phyloP scores from a whole-genome alignment of 2,329 filamentous ascomycete genomes.

The Sphaerulina populicola region DNA sequence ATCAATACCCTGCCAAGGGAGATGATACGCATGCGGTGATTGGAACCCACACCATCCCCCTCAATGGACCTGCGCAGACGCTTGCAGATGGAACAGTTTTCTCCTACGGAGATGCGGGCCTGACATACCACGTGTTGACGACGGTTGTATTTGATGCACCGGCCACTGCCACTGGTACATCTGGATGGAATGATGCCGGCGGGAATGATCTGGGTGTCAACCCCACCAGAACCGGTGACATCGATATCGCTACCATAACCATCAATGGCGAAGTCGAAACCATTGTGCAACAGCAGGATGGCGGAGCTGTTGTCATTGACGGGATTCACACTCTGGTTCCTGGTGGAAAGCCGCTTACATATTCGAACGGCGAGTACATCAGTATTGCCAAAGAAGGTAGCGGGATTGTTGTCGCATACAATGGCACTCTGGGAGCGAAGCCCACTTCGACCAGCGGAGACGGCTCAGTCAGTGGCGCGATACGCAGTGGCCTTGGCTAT shows the following conservation, averaged over 20 bases:
- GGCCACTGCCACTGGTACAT: neutral
- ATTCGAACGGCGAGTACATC: conserved; percentile 13
- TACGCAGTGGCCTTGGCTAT: conserved; percentile 2
- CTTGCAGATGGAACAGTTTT: conserved; percentile 15
- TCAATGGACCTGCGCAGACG: conserved; percentile 15
- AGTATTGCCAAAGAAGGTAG: conserved; percentile 14
- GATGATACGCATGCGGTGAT: conserved; percentile 12
- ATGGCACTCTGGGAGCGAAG: conserved; percentile 3
- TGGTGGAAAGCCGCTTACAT: conserved; percentile 12
- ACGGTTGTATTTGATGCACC: conserved; percentile 6
- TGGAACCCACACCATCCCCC: conserved; percentile 14
- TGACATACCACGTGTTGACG: conserved; percentile 12
- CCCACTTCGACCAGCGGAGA: neutral
- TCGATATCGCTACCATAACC: conserved; percentile 10
- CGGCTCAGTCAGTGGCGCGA: conserved; percentile 4
- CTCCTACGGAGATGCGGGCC: conserved; percentile 15
- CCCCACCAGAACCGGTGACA: neutral
- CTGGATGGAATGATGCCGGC: neutral
- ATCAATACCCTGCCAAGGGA: conserved; percentile 15
- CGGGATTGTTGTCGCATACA: conserved; percentile 4
- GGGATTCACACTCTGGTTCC: conserved; percentile 13
- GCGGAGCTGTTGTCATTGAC: conserved; percentile 13
- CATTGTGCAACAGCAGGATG: conserved; percentile 11
- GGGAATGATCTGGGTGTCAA: neutral
- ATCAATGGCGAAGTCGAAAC: conserved; percentile 10